Evolutionary conservation across 2,329 filamentous ascomycete species (phyloP).

Genomic region (Cladosporium phlei): DNA sequence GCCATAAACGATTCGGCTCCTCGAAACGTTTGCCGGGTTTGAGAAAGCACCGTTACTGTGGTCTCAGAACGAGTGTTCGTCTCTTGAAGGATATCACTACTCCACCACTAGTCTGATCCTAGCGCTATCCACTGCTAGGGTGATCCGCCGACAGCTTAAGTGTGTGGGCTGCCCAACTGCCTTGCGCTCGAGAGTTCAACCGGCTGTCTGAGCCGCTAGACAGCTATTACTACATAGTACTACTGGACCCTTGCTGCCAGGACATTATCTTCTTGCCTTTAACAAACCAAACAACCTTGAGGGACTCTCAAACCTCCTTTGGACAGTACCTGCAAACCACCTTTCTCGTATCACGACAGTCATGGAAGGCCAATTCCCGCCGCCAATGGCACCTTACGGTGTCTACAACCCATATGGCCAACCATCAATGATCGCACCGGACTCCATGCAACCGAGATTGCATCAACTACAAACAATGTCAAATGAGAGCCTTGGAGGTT

Average conservation of each 20-base stretch:
- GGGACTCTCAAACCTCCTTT: neutral
- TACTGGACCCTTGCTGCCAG: constrained; percentile 10
- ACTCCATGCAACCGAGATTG: constrained; percentile 20
- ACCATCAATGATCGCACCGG: constrained; percentile 27
- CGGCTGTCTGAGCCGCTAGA: constrained; percentile 11
- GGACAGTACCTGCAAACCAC: neutral
- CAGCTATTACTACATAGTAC: neutral
- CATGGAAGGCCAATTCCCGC: constrained; percentile 29
- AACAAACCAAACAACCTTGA: neutral
- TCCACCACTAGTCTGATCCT: constrained; percentile 19
- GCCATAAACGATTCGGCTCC: constrained; percentile 20
- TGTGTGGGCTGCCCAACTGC: constrained; percentile 12
- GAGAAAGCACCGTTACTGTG: constrained; percentile 19
- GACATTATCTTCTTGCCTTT: constrained; percentile 5
- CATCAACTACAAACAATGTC: constrained; percentile 31
- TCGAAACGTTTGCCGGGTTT: constrained; percentile 18
- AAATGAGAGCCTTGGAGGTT: constrained; percentile 30
- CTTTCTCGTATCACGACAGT: neutral
- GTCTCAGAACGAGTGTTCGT: constrained; percentile 19
- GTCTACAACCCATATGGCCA: constrained; percentile 28
- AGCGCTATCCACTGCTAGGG: constrained; percentile 9
- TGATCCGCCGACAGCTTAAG: constrained; percentile 12
- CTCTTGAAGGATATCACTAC: constrained; percentile 18
- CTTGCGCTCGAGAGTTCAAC: neutral
- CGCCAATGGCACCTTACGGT: constrained; percentile 27